Conservation (phyloP, 441 rosid genomes). For the Omphalea diandra region DNA sequence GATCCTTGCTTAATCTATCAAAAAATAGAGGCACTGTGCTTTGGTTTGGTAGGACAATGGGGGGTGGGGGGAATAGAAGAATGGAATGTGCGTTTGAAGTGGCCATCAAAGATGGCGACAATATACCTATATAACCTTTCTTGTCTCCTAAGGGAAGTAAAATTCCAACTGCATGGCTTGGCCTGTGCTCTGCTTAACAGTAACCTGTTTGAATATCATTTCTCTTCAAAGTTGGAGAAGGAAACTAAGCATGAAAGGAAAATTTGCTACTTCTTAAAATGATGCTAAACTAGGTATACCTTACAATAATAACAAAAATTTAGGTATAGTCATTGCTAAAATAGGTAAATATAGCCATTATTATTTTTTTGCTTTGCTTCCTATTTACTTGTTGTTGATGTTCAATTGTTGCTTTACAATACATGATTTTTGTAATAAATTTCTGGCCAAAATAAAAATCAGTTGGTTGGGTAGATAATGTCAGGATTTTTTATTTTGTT, state of each 20-base stretch:
- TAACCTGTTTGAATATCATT: not conserved
- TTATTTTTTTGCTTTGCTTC: not conserved
- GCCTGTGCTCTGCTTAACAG: not conserved
- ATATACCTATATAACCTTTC: slow-evolving; percentile 14
- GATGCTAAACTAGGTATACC: not conserved
- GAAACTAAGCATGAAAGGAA: too few relatives aligned
- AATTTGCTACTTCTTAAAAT: not conserved
- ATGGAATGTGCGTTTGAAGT: slow-evolving; percentile 10
- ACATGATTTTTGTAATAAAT: not conserved
- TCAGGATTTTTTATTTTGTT: not conserved
- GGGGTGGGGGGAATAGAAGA: not conserved
- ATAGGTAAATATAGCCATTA: not conserved
- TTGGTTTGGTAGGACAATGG: not conserved
- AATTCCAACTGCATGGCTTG: not conserved
- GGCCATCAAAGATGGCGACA: slow-evolving; percentile 24
- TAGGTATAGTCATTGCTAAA: not conserved
- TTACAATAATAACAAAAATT: not conserved
- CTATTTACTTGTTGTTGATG: not conserved
- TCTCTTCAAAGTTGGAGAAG: not conserved
- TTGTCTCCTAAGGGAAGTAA: slow-evolving; percentile 25
- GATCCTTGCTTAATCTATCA: not conserved
- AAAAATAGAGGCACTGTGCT: not conserved
- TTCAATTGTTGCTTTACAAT: not conserved
- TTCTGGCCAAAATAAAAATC: not conserved
- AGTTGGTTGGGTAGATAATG: not conserved